Evolutionary conservation across 768 basidiomycete genomes (phyloP), one percentile per base, ranked within the genome.

Genomic region (Mycena belliarum): DNA sequence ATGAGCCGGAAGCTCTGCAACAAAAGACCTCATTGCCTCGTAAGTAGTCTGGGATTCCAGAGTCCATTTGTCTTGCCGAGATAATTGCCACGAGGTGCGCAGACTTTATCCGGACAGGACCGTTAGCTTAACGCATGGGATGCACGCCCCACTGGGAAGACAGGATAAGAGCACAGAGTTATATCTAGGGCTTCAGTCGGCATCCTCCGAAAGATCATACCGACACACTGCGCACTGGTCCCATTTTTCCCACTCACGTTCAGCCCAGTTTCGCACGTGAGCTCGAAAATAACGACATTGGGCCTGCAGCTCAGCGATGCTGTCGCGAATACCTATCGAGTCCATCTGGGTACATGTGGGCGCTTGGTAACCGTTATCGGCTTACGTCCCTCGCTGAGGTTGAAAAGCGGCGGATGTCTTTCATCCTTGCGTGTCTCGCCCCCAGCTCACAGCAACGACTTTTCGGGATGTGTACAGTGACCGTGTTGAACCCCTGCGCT

Each of bases 291-390:
- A 49, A 35, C 37, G 49, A 53, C 33, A 50, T 41, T 38, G 3
- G 16, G 10, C 16, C 37, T 38, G 10, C 37, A 35, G 18, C 47
- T 55, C 45, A 26, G 42, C 49, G 49, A 50, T 52, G 49, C 20
- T 24, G 26, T 41, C 28, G 45, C 32, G 23, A n/a, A 40, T 12
- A 32, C 29, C 16, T 42, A 41, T 41, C 40, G 23, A 29, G 12
- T 20, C 24, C 15, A 15, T 53, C 40, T 41, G 49, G 49, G 26
- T 33, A 23, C 47, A 55, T 40, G 46, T 55, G 37, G 46, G 52
- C 25, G 18, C 18, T 45, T 25, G 16, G 45, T 24, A 29, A 23
- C 49, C 38, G 42, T 52, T 52, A 52, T 52, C 51, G 29, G 21
- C 21, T n/a, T 26, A n/a, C 37, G 37, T 38, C 37, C 37, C 20